These are phyloP conservation scores for Rhodamnia rubescens DNA, from an alignment of 345 rosid species.

Conservation along the genomic window DNA sequence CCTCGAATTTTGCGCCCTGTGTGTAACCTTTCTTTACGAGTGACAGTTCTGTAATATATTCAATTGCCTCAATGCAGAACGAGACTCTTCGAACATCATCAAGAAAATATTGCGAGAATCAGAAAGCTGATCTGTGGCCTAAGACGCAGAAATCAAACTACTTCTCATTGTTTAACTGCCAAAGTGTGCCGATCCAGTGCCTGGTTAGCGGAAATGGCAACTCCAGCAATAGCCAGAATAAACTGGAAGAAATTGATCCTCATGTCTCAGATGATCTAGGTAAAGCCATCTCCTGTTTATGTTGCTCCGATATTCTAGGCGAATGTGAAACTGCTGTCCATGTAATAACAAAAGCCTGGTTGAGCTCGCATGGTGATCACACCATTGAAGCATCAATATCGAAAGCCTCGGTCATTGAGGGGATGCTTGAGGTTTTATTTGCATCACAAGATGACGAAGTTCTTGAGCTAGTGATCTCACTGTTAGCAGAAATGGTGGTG, in stretches of 20 bases:
- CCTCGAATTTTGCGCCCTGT: not conserved
- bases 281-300: slow-evolving; percentile 23
- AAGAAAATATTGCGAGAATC: slow-evolving; percentile 2
- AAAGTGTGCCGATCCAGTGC: slow-evolving; percentile 22
- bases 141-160: slow-evolving; percentile 15
- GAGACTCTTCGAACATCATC: slow-evolving; percentile 11
- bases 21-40: not conserved
- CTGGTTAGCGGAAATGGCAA: slow-evolving; percentile 9
- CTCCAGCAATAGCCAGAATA: slow-evolving; percentile 3
- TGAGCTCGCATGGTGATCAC: slow-evolving; percentile 27
- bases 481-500: slow-evolving; percentile 31
- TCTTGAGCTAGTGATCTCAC: slow-evolving; percentile 38
- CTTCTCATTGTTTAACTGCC: slow-evolving; percentile 28
- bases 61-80: not conserved
- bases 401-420: slow-evolving; percentile 29
- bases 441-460: slow-evolving; percentile 46
- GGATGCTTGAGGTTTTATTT: slow-evolving; percentile 39
- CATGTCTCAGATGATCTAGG: slow-evolving; percentile 19
- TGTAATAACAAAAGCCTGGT: slow-evolving; percentile 31
- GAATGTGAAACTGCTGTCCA: slow-evolving; percentile 42
- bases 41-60: not conserved
- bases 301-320: slow-evolving; percentile 22
- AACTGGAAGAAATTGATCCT: not conserved
- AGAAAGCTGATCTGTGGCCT: slow-evolving; percentile 6
- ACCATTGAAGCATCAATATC: slow-evolving; percentile 21